Conservation (phyloP, 306 rosid genomes). For the Psophocarpus tetragonolobus region DNA sequence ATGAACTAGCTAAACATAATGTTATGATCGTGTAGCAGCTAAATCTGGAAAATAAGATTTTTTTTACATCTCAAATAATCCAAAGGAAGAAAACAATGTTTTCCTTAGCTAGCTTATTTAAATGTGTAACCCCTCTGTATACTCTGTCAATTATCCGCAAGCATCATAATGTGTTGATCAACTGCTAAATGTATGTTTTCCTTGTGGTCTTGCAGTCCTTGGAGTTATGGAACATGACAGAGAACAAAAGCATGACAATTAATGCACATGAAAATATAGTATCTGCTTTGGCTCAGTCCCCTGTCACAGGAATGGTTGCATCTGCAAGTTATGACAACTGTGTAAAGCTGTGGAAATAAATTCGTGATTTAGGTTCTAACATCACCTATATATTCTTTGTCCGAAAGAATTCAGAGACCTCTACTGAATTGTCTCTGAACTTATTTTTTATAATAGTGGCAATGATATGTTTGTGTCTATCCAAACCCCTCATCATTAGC, state of each 20-base stretch:
- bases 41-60: background rate
- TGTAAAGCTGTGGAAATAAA: constrained; percentile 54
- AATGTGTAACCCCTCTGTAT: background rate
- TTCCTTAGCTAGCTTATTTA: background rate
- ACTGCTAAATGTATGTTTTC: background rate
- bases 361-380: constrained; percentile 3
- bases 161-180: background rate
- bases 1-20: background rate
- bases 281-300: constrained; percentile 51
- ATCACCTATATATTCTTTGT: constrained; percentile 23
- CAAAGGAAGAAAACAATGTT: background rate
- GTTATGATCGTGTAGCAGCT: background rate
- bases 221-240: constrained; percentile 57
- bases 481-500: background rate
- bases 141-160: background rate
- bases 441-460: background rate
- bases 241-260: constrained; percentile 54
- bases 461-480: background rate
- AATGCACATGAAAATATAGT: constrained; percentile 45
- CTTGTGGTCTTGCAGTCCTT: constrained; percentile 37
- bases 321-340: constrained; percentile 56
- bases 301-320: constrained; percentile 57
- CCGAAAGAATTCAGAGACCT: constrained; percentile 22
- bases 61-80: background rate
- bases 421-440: constrained; percentile 27